Evolutionary conservation across 2,329 filamentous ascomycete species (phyloP).

Genomic region (Gaeumannomyces tritici): DNA sequence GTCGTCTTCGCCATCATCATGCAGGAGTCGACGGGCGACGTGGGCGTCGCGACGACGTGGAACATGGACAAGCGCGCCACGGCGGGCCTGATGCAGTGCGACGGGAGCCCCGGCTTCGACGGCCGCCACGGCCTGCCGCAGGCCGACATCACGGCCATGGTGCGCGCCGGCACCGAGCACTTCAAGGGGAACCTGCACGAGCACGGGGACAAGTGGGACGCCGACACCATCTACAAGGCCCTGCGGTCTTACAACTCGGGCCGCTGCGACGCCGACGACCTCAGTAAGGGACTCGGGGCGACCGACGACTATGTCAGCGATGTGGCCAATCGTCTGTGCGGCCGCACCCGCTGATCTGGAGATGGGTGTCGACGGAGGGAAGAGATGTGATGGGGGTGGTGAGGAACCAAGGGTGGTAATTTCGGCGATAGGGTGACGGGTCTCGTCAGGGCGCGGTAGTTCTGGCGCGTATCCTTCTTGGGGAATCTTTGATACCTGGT

Average conservation of each 20-base stretch:
- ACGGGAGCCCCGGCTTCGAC: slow-evolving; percentile 22
- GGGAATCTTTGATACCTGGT: too few relatives aligned
- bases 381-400: too few relatives aligned
- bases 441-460: too few relatives aligned
- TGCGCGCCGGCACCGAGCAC: slow-evolving; percentile 16
- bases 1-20: slow-evolving; percentile 30
- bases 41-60: slow-evolving; percentile 24
- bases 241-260: slow-evolving; percentile 30
- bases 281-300: slow-evolving; percentile 24
- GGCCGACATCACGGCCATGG: slow-evolving; percentile 24
- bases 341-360: slow-evolving; percentile 10
- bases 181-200: slow-evolving; percentile 16
- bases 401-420: too few relatives aligned
- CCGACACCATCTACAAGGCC: slow-evolving; percentile 25
- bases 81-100: slow-evolving; percentile 29
- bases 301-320: slow-evolving; percentile 27
- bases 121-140: slow-evolving; percentile 20
- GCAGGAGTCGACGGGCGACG: slow-evolving; percentile 28
- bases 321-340: slow-evolving; percentile 25
- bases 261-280: slow-evolving; percentile 20
- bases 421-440: too few relatives aligned
- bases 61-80: slow-evolving; percentile 21
- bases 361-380: too few relatives aligned
- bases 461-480: too few relatives aligned
- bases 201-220: slow-evolving; percentile 16